Evolutionary conservation across 148 eudicot species (phyloP).

Genomic region (Cornus suecica): DNA sequence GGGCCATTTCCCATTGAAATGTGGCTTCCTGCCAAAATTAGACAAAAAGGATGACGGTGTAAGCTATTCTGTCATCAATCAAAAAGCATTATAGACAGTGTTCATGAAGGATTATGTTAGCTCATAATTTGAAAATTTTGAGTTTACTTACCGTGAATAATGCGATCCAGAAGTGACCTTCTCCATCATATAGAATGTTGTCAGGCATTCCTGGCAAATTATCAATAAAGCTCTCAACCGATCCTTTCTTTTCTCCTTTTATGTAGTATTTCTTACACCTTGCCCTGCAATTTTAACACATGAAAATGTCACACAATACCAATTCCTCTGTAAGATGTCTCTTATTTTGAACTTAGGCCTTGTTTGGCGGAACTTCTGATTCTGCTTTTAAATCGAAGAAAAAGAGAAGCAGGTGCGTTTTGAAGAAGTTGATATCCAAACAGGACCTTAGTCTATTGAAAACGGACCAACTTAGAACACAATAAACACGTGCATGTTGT

Average conservation of each 20-base stretch:
- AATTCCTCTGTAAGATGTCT: background rate
- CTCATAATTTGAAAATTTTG: background rate
- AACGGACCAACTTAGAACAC: background rate
- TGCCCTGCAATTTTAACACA: slow-evolving; percentile 45
- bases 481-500: background rate
- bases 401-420: background rate
- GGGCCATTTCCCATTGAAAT: slow-evolving; percentile 21
- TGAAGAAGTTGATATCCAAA: background rate
- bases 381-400: too few relatives aligned
- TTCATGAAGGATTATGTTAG: background rate
- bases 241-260: slow-evolving; percentile 44
- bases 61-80: too few relatives aligned
- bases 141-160: slow-evolving; percentile 37
- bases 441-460: background rate
- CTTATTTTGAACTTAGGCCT: background rate
- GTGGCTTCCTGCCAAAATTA: slow-evolving; percentile 31
- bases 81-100: too few relatives aligned
- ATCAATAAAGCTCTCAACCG: slow-evolving; percentile 39
- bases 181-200: slow-evolving; percentile 64
- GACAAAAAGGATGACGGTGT: too few relatives aligned
- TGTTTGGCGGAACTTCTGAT: too few relatives aligned
- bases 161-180: slow-evolving; percentile 66
- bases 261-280: slow-evolving; percentile 59
- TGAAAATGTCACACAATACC: slow-evolving; percentile 6
- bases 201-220: slow-evolving; percentile 64